Evolutionary conservation across 768 basidiomycete genomes (phyloP).

Genomic region (Termitomyces sp.): DNA sequence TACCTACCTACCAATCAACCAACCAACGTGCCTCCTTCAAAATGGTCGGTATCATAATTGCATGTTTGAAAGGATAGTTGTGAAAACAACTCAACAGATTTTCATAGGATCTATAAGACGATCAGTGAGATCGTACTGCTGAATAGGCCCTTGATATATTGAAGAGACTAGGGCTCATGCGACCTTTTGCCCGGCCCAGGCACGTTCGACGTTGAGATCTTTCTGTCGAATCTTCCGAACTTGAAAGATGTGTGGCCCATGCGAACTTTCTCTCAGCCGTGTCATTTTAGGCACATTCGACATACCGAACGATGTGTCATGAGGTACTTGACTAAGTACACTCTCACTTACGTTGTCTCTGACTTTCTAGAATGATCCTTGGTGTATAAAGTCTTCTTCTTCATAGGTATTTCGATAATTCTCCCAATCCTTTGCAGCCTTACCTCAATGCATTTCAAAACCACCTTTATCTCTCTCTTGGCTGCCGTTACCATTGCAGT

Average conservation of each 20-base stretch:
- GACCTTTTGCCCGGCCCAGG: too few relatives aligned
- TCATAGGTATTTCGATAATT: background rate
- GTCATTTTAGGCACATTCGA: background rate
- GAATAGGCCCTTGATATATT: background rate
- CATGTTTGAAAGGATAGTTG: background rate
- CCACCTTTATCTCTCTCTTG: slow-evolving; percentile 16
- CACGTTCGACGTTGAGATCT: too few relatives aligned
- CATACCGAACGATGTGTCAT: background rate
- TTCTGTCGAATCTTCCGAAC: too few relatives aligned
- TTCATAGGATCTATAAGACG: background rate
- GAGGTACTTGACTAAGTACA: background rate
- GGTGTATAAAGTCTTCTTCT: background rate
- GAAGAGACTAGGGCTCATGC: too few relatives aligned
- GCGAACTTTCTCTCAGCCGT: background rate
- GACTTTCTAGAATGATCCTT: background rate
- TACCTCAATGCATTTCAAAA: slow-evolving; percentile 9
- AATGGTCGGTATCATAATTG: background rate
- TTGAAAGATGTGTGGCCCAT: background rate
- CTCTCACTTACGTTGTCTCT: background rate
- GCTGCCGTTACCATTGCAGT: slow-evolving; percentile 14
- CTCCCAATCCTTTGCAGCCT: background rate
- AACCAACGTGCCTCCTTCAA: background rate
- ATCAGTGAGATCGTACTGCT: background rate
- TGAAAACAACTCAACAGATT: background rate
- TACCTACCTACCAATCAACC: too few relatives aligned